Evolutionary conservation across 2,329 filamentous ascomycete species (phyloP), one percentile per base, ranked within the genome.

Genomic region (Neobulgaria alba): DNA sequence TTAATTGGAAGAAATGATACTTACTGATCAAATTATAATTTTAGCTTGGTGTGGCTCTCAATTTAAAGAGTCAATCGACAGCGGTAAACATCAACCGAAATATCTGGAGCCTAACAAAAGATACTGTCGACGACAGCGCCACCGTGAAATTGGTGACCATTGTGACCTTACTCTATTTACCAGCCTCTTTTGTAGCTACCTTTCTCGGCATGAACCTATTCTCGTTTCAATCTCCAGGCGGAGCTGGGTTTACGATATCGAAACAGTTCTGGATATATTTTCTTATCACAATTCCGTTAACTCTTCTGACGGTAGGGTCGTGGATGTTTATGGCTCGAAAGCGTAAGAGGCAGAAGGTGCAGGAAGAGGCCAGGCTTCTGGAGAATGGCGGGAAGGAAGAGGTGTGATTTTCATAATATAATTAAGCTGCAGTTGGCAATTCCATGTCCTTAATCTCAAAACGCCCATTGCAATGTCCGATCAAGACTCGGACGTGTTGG

Each of bases 161-260:
- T 3, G 49, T 59, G 8, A 57, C 57, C 2, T 32, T 60, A 12
- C 53, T 57, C 3, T 61, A 56, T 43, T 49, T 61, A 2, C 57
- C 58, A 3, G 42, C 56, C 15, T 39, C 33, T 10, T 36, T 23
- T 12, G 16, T 7, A 5, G 20, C 23, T 20, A 10, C 10, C 18
- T 26, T 61, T 17, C 52, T 61, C 18, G 58, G 58, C 4, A 59
- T 59, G 53, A 59, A 61, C 36, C 48, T 60, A 32, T 60, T 60
- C 16, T 47, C 39, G 5, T 52, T 56, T 46, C 42, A 59, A 20
- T 8, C 23, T 17, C 15, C 10, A 3, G 31, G 29, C n/a, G 23
- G 23, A 12, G 3, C 39, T 5, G 21, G 37, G 15, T 38, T 42
- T 19, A n/a, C 55, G 10, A 50, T 49, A 2, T 56, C 53, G 2